phyloP scores from a whole-genome alignment of 805 yeast genomes.

The Limtongia smithiae region DNA sequence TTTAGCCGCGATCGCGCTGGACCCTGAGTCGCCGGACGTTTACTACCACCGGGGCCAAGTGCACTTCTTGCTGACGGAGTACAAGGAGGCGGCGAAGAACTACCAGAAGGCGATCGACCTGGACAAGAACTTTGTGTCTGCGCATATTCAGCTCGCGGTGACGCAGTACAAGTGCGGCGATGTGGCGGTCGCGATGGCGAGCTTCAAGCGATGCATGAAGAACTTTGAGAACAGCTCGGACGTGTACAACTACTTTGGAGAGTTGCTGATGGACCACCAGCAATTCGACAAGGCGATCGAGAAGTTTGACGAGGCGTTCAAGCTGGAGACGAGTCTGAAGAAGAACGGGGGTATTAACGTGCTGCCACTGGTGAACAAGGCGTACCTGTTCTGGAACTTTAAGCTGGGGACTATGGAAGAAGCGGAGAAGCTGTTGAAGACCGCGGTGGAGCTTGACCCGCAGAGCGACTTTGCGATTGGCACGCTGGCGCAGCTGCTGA shows the following conservation, averaged over 20 bases:
- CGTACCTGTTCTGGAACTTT: slow-evolving; percentile 49
- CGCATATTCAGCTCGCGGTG: slow-evolving; percentile 91
- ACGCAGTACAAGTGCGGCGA: slow-evolving; percentile 60
- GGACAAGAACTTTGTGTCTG: slow-evolving; percentile 72
- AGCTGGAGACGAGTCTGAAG: slow-evolving; percentile 52
- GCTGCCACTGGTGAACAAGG: slow-evolving; percentile 84
- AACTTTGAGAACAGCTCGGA: slow-evolving; percentile 85
- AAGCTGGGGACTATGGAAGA: slow-evolving; percentile 45
- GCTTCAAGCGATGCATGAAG: slow-evolving; percentile 40
- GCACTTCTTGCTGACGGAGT: slow-evolving; percentile 73
- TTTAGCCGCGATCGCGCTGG: slow-evolving; percentile 62
- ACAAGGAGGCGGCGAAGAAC: slow-evolving; percentile 65
- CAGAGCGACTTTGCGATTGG: slow-evolving; percentile 84
- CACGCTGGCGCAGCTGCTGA: slow-evolving; percentile 84
- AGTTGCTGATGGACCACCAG: slow-evolving; percentile 78
- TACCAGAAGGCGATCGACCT: slow-evolving; percentile 72
- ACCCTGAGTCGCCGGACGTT: slow-evolving; percentile 72
- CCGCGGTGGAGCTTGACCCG: slow-evolving; percentile 81
- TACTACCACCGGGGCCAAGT: slow-evolving; percentile 95
- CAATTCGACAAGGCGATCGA: slow-evolving; percentile 67
- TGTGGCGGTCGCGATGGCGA: slow-evolving; percentile 22
- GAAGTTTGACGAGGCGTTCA: slow-evolving; percentile 81
- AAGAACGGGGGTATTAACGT: slow-evolving; percentile 71
- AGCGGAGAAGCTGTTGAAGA: slow-evolving; percentile 62
- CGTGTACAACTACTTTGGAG: slow-evolving; percentile 94